Conservation (phyloP, 345 rosid species). For the Gynandropsis gynandra region DNA sequence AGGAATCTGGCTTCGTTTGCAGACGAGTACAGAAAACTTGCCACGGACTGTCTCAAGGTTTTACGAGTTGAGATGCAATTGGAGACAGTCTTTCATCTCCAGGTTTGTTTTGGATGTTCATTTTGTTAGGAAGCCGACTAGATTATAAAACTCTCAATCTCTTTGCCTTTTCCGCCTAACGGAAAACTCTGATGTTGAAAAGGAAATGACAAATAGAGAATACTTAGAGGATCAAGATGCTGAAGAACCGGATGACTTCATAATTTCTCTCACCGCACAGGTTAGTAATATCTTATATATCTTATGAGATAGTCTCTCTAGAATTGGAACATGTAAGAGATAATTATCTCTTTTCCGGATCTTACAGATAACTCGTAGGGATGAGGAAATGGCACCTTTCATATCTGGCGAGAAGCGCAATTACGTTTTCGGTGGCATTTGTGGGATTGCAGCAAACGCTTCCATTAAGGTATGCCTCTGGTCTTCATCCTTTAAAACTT, state of each 20-base stretch:
- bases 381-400: constrained; percentile 92
- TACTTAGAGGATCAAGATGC: constrained; percentile 92
- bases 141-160: not conserved
- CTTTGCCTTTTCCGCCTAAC: constrained; percentile 22
- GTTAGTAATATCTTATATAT: constrained; percentile 31
- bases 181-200: constrained; percentile 26
- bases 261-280: constrained; percentile 87
- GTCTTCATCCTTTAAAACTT: constrained; percentile 4
- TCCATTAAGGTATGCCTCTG: constrained; percentile 65
- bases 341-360: constrained; percentile 8
- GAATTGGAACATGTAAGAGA: constrained; percentile 3
- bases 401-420: constrained; percentile 58
- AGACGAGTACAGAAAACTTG: constrained; percentile 86
- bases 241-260: constrained; percentile 95
- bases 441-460: constrained; percentile 75
- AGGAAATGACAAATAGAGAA: constrained; percentile 88
- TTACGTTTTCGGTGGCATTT: constrained; percentile 95
- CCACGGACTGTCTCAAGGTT: constrained; percentile 92
- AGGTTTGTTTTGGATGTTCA: constrained; percentile 42
- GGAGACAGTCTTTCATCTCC: constrained; percentile 89
- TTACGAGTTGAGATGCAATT: constrained; percentile 97
- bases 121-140: constrained; percentile 4
- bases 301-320: not conserved
- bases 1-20: constrained; percentile 75
- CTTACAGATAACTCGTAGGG: constrained; percentile 80